Percentiles rank a stretch among this genome's conserved stretches.
Conservation (phyloP, 306 rosid genomes). For the Vigna angularis region DNA sequence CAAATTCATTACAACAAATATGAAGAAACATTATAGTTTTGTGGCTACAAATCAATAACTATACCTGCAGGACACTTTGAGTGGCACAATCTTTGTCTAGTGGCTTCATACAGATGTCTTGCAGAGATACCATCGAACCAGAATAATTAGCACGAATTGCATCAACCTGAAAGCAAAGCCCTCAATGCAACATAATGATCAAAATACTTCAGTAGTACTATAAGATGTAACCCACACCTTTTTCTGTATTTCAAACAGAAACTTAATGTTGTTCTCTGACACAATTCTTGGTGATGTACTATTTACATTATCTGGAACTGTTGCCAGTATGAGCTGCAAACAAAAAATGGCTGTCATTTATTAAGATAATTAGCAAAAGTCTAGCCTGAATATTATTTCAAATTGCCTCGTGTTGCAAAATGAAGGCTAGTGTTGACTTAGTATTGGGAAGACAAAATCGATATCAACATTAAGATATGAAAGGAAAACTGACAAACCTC, state of each 20-base stretch:
- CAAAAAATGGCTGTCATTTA: slow-evolving; percentile 22
- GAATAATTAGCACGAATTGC: slow-evolving; percentile 81
- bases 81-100: slow-evolving; percentile 92
- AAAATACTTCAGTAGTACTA: slow-evolving; percentile 36
- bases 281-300: slow-evolving; percentile 78
- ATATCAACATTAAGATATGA: slow-evolving; percentile 32
- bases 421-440: slow-evolving; percentile 25
- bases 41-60: slow-evolving; percentile 39
- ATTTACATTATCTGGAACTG: slow-evolving; percentile 65
- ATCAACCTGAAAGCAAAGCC: slow-evolving; percentile 68
- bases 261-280: slow-evolving; percentile 80
- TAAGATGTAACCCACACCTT: slow-evolving; percentile 61
- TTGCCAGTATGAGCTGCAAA: slow-evolving; percentile 81
- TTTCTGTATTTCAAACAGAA: slow-evolving; percentile 90
- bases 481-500: slow-evolving; percentile 11
- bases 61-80: slow-evolving; percentile 92
- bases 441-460: slow-evolving; percentile 17
- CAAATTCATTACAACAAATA: slow-evolving; percentile 31
- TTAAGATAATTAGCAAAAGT: slow-evolving; percentile 36
- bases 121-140: slow-evolving; percentile 70
- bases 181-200: slow-evolving; percentile 44
- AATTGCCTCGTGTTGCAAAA: slow-evolving; percentile 23
- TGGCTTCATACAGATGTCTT: slow-evolving; percentile 97
- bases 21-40: slow-evolving; percentile 19
- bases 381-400: slow-evolving; percentile 23